Evolutionary conservation across 2,329 filamentous ascomycete genomes (phyloP).

Genomic region (Alternaria conjuncta): DNA sequence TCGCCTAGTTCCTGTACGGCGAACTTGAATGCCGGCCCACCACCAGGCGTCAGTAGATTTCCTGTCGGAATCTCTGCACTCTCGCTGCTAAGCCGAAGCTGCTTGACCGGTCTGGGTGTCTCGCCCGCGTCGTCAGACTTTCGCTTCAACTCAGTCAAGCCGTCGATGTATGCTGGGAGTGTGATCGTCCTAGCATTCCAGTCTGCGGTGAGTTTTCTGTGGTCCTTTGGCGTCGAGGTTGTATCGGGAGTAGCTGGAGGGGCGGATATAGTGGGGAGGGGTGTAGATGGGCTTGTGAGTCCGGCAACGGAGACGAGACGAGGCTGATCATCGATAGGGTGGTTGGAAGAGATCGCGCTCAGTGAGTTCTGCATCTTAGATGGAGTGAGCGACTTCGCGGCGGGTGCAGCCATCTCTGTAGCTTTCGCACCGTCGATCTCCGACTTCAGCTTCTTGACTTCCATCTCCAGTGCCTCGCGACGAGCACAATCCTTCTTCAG

Average conservation of each 20-base stretch:
- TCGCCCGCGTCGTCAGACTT: neutral
- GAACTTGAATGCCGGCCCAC: neutral
- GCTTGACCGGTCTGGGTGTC: neutral
- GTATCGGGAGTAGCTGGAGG: neutral
- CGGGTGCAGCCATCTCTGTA: neutral
- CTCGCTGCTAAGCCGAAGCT: neutral
- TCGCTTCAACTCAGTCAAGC: neutral
- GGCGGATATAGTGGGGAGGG: too few relatives aligned
- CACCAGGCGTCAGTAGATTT: neutral
- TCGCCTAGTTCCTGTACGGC: neutral
- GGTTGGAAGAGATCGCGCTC: neutral
- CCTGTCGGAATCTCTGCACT: accelerated
- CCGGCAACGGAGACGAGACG: neutral
- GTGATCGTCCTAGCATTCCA: neutral
- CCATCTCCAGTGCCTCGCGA: neutral
- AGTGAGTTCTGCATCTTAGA: neutral
- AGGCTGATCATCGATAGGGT: neutral
- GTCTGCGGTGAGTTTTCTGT: neutral
- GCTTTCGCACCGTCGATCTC: neutral
- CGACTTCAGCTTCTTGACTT: neutral
- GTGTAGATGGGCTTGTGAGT: neutral
- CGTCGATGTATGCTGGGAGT: neutral
- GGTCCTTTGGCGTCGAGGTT: neutral
- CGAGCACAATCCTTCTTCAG: neutral
- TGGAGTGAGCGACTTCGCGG: neutral